Conservation (phyloP, 371 early-diverging fungal genomes). For the Mortierella sp. region DNA sequence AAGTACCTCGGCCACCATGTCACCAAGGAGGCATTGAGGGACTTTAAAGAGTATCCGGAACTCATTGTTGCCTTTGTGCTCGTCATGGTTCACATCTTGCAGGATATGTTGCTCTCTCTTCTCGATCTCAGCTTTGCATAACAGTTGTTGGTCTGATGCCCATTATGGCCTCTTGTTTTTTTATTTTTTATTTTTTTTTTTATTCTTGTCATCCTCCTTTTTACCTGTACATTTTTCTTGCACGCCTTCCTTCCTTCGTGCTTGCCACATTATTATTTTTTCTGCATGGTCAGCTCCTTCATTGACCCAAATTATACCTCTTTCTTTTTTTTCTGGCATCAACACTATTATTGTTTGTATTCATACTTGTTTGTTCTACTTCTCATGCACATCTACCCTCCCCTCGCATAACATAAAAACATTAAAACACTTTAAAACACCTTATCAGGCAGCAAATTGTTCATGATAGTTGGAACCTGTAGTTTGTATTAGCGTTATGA, state of each 20-base stretch:
- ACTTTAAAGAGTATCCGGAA: slow-evolving; percentile 78
- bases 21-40: slow-evolving; percentile 72
- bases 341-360: neutral
- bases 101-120: slow-evolving; percentile 79
- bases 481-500: no score
- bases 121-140: slow-evolving; percentile 74
- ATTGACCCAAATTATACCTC: neutral
- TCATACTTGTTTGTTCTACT: neutral
- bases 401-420: neutral
- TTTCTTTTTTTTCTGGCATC: neutral
- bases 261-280: slow-evolving; percentile 1
- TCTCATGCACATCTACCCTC: neutral
- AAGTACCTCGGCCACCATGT: slow-evolving; percentile 67
- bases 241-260: neutral
- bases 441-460: no score
- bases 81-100: slow-evolving; percentile 80
- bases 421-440: neutral
- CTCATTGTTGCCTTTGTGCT: slow-evolving; percentile 76
- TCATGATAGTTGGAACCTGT: neutral
- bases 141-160: neutral
- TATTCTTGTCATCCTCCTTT: slow-evolving; percentile 2
- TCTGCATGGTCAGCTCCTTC: slow-evolving; percentile 1
- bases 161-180: neutral
- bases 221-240: neutral
- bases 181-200: slow-evolving; percentile 19